Evolutionary conservation across 129 eudicot species (phyloP).

Genomic region (Helianthus tuberosus): DNA sequence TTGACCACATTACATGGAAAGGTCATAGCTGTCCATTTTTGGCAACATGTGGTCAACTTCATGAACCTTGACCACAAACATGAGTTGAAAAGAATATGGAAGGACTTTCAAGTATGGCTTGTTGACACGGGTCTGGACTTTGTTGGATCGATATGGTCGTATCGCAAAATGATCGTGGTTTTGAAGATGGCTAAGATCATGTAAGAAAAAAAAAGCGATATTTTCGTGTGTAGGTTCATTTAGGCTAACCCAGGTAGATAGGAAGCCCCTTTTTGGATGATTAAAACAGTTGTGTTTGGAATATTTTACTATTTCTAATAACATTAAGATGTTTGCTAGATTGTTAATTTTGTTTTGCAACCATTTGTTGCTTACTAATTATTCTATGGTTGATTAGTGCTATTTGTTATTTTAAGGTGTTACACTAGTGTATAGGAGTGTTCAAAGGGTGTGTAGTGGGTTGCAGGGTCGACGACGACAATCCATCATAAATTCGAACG

Average conservation of each 20-base stretch:
- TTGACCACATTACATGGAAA: no score
- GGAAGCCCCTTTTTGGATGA: neutral
- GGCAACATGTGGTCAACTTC: conserved; percentile 17
- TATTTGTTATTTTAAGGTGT: no score
- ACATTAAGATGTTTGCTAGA: no score
- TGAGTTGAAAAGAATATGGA: conserved; percentile 28
- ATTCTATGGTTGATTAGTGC: no score
- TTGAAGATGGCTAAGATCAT: conserved; percentile 59
- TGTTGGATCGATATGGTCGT: conserved; percentile 70
- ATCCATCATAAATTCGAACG: no score
- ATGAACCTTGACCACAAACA: conserved; percentile 46
- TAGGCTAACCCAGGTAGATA: neutral
- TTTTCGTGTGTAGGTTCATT: neutral
- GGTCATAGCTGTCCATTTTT: no score
- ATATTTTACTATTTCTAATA: no score
- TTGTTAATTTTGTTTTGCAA: no score
- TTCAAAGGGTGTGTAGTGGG: no score
- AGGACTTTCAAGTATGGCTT: conserved; percentile 34
- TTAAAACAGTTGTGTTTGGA: neutral
- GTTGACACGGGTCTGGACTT: conserved; percentile 54
- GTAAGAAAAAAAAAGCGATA: conserved; percentile 4
- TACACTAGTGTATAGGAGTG: no score
- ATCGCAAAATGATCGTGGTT: conserved; percentile 58
- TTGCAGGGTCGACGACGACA: no score
- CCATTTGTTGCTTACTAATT: no score